Evolutionary conservation across 371 early-diverging fungal genomes (phyloP), one percentile per base, ranked within the genome.

Genomic region (Lichtheimia ramosa): DNA sequence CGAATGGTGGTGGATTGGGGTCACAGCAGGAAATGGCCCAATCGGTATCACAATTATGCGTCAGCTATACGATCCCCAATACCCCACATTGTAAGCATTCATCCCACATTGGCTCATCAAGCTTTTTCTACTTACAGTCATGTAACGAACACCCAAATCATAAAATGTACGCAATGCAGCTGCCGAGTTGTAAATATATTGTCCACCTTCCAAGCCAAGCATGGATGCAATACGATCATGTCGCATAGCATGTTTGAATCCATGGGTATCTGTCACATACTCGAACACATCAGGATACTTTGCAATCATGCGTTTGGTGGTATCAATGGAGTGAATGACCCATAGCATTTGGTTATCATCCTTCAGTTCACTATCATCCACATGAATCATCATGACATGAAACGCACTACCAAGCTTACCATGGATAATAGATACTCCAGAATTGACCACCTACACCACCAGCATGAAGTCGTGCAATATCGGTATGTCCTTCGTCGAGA

Each of bases 181-280:
- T 67, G 86, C 62, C 3, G 84, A 84, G 53, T 71, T 80, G 58
- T 83, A 84, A 54, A 89, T 87, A 66, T 80, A 81, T 55, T 88
- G 89, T 2, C 82, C 88, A 25, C 88, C 88, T 62, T 89, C 89
- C 43, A 89, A 71, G 13, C 89, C 89, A 66, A 87, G 69, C 66
- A 86, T 71, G 5, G 83, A 82, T 3, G 86, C 85, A 50, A 89
- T 66, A 25, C 77, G 73, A 3, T 83, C 79, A 24, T 60, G 59
- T 13, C 69, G 57, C 20, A 68, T 63, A 5, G 83, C 82, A 14
- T 62, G 59, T 8, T 70, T 43, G 56, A 85, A 84, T 43, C 86
- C 81, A 20, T 66, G 64, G 2, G 82, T 69, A 3, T 65, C 69
- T 3, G 65, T 66, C 3, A 79, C 88, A 8, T 84, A 58, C 48